Percentiles rank a stretch among this genome's conserved stretches.
phyloP scores from a whole-genome alignment of 129 eudicot species.

The Flaveria brownii region DNA sequence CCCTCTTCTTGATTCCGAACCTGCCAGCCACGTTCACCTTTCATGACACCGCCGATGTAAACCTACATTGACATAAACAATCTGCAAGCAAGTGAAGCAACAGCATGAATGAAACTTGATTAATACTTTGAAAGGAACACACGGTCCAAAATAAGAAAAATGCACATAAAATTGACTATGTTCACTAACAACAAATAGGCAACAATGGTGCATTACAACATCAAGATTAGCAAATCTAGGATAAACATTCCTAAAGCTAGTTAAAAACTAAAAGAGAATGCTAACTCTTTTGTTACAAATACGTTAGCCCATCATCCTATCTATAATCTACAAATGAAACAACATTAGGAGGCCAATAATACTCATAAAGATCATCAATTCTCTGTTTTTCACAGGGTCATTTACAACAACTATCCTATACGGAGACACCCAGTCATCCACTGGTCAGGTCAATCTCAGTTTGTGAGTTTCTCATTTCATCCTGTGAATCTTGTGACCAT shows the following conservation, averaged over 20 bases:
- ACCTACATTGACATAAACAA: too few species aligned
- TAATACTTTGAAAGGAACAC: too few species aligned
- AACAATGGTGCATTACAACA: neutral
- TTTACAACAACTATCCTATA: conserved; percentile 63
- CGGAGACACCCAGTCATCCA: conserved; percentile 44
- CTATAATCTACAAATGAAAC: conserved; percentile 38
- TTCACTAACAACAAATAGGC: neutral
- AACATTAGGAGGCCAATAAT: neutral
- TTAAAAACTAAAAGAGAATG: neutral
- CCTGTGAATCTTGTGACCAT: conserved; percentile 40
- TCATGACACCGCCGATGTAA: too few species aligned
- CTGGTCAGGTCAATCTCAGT: conserved; percentile 75
- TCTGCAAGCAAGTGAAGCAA: too few species aligned
- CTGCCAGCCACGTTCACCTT: too few species aligned
- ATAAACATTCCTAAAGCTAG: neutral
- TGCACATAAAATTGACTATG: neutral
- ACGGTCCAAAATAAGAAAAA: too few species aligned
- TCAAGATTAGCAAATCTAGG: neutral
- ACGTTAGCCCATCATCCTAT: conserved; percentile 33
- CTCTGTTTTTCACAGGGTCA: conserved; percentile 30
- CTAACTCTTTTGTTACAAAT: neutral
- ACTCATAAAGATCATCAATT: conserved; percentile 4
- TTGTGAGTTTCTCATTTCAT: conserved; percentile 45
- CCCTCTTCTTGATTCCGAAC: too few species aligned
- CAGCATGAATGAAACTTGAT: too few species aligned